Evolutionary conservation across 345 rosid species (phyloP).

Genomic region (Acer yangbiense): DNA sequence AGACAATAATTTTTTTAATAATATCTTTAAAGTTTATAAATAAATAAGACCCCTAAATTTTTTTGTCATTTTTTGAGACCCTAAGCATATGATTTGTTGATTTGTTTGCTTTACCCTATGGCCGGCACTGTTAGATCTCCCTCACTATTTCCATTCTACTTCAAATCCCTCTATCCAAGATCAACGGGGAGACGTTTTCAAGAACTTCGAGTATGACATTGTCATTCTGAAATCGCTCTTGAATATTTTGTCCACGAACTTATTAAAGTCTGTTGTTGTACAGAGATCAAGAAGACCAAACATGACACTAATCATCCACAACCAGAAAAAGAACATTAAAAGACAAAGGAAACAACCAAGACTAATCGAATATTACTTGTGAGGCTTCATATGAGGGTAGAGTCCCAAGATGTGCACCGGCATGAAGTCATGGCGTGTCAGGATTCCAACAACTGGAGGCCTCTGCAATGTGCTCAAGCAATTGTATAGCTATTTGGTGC

Average conservation of each 20-base stretch:
- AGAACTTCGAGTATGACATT: background rate
- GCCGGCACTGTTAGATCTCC: no score
- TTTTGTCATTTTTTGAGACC: no score
- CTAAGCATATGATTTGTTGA: no score
- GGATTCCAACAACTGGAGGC: constrained; percentile 65
- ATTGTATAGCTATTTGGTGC: no score
- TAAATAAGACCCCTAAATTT: no score
- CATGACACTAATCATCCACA: background rate
- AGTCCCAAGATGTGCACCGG: constrained; percentile 60
- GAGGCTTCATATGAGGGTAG: constrained; percentile 43
- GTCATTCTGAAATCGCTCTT: background rate
- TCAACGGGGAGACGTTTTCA: background rate
- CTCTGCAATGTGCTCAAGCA: constrained; percentile 37
- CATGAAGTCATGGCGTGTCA: constrained; percentile 68
- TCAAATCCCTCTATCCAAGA: background rate
- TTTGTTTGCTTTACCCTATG: no score
- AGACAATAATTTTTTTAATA: no score
- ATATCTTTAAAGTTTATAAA: no score
- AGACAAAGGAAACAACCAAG: background rate
- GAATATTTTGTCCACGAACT: background rate
- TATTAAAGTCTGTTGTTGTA: background rate
- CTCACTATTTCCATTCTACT: background rate
- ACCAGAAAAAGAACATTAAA: background rate
- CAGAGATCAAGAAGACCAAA: background rate
- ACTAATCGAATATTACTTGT: constrained; percentile 16